phyloP scores from a whole-genome alignment of 306 rosid genomes.

The Mucuna pruriens region DNA sequence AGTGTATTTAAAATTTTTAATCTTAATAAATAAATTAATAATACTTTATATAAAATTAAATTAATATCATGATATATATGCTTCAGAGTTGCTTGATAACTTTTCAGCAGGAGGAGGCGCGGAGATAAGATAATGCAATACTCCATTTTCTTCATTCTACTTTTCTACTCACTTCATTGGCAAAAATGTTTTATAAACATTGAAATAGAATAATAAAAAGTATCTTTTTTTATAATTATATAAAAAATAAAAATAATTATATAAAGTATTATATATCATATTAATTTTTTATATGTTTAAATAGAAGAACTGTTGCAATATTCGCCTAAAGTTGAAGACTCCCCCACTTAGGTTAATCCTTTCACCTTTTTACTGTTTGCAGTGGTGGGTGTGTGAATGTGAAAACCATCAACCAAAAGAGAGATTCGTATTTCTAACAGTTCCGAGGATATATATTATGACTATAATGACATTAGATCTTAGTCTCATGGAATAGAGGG shows the following conservation, averaged over 20 bases:
- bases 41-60: too few relatives aligned
- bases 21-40: too few relatives aligned
- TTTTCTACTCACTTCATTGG: slow-evolving; percentile 41
- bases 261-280: background rate
- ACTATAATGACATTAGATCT: slow-evolving; percentile 46
- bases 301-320: background rate
- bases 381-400: slow-evolving; percentile 47
- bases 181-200: background rate
- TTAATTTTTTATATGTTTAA: background rate
- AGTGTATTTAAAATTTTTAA: too few relatives aligned
- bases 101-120: too few relatives aligned
- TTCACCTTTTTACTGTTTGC: slow-evolving; percentile 51
- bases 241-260: background rate
- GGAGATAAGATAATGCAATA: slow-evolving; percentile 35
- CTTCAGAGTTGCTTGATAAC: too few relatives aligned
- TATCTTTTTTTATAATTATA: background rate
- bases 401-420: slow-evolving; percentile 45
- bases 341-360: slow-evolving; percentile 53
- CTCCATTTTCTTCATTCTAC: slow-evolving; percentile 39
- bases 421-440: slow-evolving; percentile 46
- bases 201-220: background rate
- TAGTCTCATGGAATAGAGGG: slow-evolving; percentile 4
- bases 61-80: too few relatives aligned
- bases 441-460: slow-evolving; percentile 48
- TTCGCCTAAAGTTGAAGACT: slow-evolving; percentile 33